These are phyloP conservation scores for Xylaria cubensis DNA, from an alignment of 495 filamentous ascomycete genomes.

Conservation along the genomic window DNA sequence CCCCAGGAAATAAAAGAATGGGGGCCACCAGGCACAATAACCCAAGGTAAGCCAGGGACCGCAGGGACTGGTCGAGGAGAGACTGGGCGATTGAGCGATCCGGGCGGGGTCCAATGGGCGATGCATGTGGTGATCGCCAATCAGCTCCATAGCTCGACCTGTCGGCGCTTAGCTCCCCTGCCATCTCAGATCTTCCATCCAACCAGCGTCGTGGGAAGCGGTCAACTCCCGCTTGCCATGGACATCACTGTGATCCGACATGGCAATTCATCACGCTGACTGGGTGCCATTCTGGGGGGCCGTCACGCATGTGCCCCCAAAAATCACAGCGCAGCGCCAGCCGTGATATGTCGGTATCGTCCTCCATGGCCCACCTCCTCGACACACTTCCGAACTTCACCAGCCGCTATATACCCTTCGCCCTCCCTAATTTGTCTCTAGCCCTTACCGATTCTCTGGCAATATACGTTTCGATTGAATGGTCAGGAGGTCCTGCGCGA, in stretches of 20 bases:
- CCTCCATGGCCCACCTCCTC: slow-evolving; percentile 36
- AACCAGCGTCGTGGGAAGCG: slow-evolving; percentile 25
- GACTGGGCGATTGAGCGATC: neutral
- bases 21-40: slow-evolving; percentile 8
- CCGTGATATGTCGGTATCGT: slow-evolving; percentile 35
- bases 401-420: slow-evolving; percentile 62
- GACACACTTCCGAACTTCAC: slow-evolving; percentile 51
- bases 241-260: slow-evolving; percentile 25
- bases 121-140: slow-evolving; percentile 27
- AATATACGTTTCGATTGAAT: slow-evolving; percentile 53
- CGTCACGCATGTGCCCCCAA: slow-evolving; percentile 45
- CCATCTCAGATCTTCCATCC: slow-evolving; percentile 23
- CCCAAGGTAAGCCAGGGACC: neutral
- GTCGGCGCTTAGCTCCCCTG: slow-evolving; percentile 30
- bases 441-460: slow-evolving; percentile 51
- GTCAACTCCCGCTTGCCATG: slow-evolving; percentile 17
- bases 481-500: slow-evolving; percentile 45
- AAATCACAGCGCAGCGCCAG: slow-evolving; percentile 45
- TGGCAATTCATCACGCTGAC: slow-evolving; percentile 41
- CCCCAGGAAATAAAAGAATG: slow-evolving; percentile 13
- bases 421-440: slow-evolving; percentile 42
- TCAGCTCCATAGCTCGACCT: slow-evolving; percentile 24
- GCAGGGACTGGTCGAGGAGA: slow-evolving; percentile 11
- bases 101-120: slow-evolving; percentile 22
- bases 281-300: slow-evolving; percentile 43